Base-by-base conservation (phyloP, 495 filamentous ascomycete genomes). In the Filosporella fistucella region DNA sequence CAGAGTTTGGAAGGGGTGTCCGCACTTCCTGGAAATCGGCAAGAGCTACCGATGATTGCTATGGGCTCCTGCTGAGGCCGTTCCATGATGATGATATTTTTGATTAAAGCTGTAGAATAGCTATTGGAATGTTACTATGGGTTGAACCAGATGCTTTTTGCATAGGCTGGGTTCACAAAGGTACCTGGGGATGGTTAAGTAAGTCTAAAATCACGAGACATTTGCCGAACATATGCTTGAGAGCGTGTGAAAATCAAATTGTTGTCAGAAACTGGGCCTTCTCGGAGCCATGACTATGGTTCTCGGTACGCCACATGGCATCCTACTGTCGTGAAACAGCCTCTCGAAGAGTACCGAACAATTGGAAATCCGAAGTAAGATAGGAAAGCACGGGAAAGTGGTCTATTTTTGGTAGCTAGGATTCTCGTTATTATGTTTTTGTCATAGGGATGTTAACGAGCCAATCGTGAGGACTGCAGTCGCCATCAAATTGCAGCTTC, bases 21-120 rank as follows among this genome's bases (percentile, higher is more conserved):
- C 10, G 17, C 12, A 7, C 22, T 29, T n/a, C 49, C 49, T 4
- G 49, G 34, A n/a, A 52, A 52, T 4, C 49, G 33, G 16, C 49
- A 52, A n/a, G 29, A 40, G 38, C 14, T 53, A 25, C 44, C 39
- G 41, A 36, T 47, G 17, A 12, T 26, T 20, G 14, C 30, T 11
- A 45, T 45, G 49, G 25, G 44, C 12, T n/a, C n/a, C n/a, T n/a
- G n/a, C n/a, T n/a, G n/a, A n/a, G n/a, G n/a, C n/a, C n/a, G n/a
- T n/a, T n/a, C n/a, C n/a, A n/a, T n/a, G n/a, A n/a, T n/a, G n/a
- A n/a, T n/a, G n/a, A n/a, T n/a, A n/a, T n/a, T n/a, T n/a, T n/a
- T n/a, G n/a, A n/a, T n/a, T n/a, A n/a, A n/a, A n/a, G n/a, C n/a
- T n/a, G n/a, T n/a, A n/a, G n/a, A n/a, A n/a, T n/a, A n/a, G n/a